Percentiles rank a stretch among this genome's conserved stretches.
These are phyloP conservation scores for Rhizopus delemar DNA, from an alignment of 371 early-diverging fungal genomes.

Conservation along the genomic window DNA sequence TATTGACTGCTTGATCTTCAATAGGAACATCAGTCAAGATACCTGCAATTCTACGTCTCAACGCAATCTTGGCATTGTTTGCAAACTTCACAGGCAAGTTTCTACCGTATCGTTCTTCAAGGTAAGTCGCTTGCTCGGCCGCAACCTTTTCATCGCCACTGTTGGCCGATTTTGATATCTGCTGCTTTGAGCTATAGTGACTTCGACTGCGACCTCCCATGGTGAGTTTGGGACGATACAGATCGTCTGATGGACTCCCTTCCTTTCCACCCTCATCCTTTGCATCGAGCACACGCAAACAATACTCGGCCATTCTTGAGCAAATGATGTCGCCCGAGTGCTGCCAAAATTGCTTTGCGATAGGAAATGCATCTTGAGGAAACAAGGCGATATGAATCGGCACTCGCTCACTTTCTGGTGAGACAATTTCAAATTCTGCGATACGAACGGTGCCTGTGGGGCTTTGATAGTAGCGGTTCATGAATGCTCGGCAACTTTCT, in stretches of 20 bases:
- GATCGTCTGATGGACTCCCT: background rate
- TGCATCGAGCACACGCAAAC: constrained; percentile 66
- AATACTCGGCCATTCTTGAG: constrained; percentile 84
- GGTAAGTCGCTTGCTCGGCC: constrained; percentile 60
- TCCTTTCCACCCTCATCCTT: constrained; percentile 22
- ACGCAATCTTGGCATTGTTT: constrained; percentile 69
- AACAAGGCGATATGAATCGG: constrained; percentile 74
- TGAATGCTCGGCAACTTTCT: constrained; percentile 69
- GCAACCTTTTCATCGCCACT: constrained; percentile 35
- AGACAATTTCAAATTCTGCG: constrained; percentile 62
- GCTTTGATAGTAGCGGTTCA: constrained; percentile 49
- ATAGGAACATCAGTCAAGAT: constrained; percentile 51
- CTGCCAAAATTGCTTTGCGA: constrained; percentile 94
- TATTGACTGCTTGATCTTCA: constrained; percentile 29
- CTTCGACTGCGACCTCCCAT: constrained; percentile 25
- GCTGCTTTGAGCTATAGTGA: constrained; percentile 20
- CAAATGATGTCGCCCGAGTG: constrained; percentile 89
- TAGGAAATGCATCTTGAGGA: constrained; percentile 61
- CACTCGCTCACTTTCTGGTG: constrained; percentile 41
- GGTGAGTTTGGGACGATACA: constrained; percentile 7
- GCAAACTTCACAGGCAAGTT: constrained; percentile 77
- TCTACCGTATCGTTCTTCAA: constrained; percentile 93
- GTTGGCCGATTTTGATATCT: constrained; percentile 1
- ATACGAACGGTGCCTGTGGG: constrained; percentile 53
- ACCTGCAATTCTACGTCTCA: constrained; percentile 84